phyloP scores from a whole-genome alignment of 129 eudicot species.

The Chrysanthemum makinoi region DNA sequence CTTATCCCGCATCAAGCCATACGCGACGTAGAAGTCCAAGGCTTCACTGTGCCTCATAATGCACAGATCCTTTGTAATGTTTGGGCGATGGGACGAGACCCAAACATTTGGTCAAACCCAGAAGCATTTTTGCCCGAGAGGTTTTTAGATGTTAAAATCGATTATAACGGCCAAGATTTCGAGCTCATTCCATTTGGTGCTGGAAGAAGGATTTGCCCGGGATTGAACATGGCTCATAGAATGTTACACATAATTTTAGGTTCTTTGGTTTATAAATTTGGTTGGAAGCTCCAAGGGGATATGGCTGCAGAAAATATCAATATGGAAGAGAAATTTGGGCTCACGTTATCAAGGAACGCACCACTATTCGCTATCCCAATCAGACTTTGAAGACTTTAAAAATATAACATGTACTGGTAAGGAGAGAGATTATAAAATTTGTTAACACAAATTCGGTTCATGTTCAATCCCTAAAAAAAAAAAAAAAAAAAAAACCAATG shows the following conservation, averaged over 20 bases:
- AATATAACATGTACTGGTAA: too few relatives aligned
- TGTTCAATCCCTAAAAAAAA: too few relatives aligned
- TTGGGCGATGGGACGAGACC: constrained; percentile 19
- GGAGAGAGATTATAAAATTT: too few relatives aligned
- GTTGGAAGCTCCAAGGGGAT: constrained; percentile 19
- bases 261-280: constrained; percentile 11
- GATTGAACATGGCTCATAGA: constrained; percentile 14
- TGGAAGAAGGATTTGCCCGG: constrained; percentile 25
- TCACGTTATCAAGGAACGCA: constrained; percentile 24
- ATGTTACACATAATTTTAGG: constrained; percentile 17
- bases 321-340: constrained; percentile 36
- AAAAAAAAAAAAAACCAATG: too few relatives aligned
- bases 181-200: constrained; percentile 27
- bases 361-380: constrained; percentile 34
- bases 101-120: not conserved
- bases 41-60: constrained; percentile 21
- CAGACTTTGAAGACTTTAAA: not conserved
- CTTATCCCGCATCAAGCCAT: constrained; percentile 36
- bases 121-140: not conserved
- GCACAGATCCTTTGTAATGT: constrained; percentile 12
- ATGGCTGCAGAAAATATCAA: not conserved
- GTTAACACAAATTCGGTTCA: too few relatives aligned
- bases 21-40: constrained; percentile 14
- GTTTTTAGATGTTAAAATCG: not conserved
- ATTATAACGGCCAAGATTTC: constrained; percentile 16